Percentiles rank a stretch among this genome's conserved stretches.
These are phyloP conservation scores for Venturia effusa DNA, from an alignment of 2,329 filamentous ascomycete species.

Conservation along the genomic window DNA sequence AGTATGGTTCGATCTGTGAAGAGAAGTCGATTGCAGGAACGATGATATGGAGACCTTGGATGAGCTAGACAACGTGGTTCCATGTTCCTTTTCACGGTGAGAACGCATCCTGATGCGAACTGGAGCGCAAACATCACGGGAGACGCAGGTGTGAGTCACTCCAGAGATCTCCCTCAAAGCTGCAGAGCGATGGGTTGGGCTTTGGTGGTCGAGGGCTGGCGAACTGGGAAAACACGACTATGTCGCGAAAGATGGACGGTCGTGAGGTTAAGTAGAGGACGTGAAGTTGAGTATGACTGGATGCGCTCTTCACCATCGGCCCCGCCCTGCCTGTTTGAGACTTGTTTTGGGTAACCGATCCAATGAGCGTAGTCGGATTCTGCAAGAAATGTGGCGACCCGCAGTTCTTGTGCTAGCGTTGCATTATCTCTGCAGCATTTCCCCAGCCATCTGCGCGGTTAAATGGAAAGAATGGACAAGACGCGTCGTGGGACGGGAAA, in stretches of 20 bases:
- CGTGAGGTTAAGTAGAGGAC: slow-evolving; percentile 14
- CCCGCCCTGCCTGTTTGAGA: neutral
- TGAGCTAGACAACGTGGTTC: neutral
- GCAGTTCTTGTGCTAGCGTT: neutral
- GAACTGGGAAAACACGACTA: slow-evolving; percentile 23
- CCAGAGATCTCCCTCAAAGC: slow-evolving; percentile 6
- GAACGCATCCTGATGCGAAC: slow-evolving; percentile 4
- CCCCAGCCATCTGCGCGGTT: neutral
- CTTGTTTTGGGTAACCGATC: neutral
- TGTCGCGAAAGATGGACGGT: slow-evolving; percentile 22
- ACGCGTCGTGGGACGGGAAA: neutral
- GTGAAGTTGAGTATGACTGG: slow-evolving; percentile 7
- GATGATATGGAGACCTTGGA: neutral
- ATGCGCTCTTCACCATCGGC: neutral
- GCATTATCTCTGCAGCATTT: neutral
- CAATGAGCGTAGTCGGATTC: neutral
- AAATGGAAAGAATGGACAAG: neutral
- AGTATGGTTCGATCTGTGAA: neutral
- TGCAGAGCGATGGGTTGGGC: neutral
- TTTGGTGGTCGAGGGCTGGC: slow-evolving; percentile 13
- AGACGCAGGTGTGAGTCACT: slow-evolving; percentile 33
- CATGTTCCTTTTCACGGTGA: slow-evolving; percentile 1
- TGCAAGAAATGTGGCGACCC: neutral
- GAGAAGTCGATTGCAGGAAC: neutral
- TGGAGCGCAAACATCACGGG: slow-evolving; percentile 1